Evolutionary conservation across 257 asterid species (phyloP).

Genomic region (Penstemon barbatus): DNA sequence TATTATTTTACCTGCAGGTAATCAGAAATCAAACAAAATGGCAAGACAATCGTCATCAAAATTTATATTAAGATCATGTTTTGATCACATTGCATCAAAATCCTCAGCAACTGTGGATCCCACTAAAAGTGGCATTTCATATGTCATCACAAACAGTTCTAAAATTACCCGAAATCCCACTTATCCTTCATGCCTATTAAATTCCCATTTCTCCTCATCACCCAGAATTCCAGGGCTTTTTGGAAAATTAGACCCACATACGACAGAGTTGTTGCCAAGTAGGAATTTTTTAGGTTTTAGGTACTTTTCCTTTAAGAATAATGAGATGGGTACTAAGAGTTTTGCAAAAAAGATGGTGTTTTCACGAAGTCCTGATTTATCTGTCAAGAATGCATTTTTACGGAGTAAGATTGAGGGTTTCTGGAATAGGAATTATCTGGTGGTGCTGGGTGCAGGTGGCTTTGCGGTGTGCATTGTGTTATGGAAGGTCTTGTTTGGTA

Average conservation of each 20-base stretch:
- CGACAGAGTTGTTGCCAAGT: conserved; percentile 25
- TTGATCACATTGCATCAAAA: conserved; percentile 53
- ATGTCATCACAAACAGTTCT: conserved; percentile 39
- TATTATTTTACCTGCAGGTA: too few species aligned
- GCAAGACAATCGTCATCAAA: conserved; percentile 65
- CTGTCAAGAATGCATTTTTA: conserved; percentile 40
- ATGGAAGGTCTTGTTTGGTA: conserved; percentile 85
- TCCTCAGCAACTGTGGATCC: conserved; percentile 35
- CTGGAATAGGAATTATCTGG: conserved; percentile 78
- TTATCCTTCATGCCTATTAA: not conserved
- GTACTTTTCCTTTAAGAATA: conserved; percentile 46
- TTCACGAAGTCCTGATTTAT: conserved; percentile 39
- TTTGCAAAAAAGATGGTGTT: conserved; percentile 40
- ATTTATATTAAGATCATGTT: conserved; percentile 38
- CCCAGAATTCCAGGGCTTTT: conserved; percentile 32
- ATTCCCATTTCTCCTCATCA: conserved; percentile 40
- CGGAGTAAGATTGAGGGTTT: conserved; percentile 77
- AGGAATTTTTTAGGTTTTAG: conserved; percentile 50
- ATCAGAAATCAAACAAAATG: conserved; percentile 36
- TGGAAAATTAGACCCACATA: conserved; percentile 37
- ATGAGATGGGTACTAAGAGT: conserved; percentile 42
- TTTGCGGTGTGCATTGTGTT: conserved; percentile 73
- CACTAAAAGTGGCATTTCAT: conserved; percentile 44
- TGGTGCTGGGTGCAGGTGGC: conserved; percentile 74
- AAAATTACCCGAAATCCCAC: conserved; percentile 38